Base-by-base conservation (phyloP, 805 yeast species). In the Hanseniaspora clermontiae region DNA sequence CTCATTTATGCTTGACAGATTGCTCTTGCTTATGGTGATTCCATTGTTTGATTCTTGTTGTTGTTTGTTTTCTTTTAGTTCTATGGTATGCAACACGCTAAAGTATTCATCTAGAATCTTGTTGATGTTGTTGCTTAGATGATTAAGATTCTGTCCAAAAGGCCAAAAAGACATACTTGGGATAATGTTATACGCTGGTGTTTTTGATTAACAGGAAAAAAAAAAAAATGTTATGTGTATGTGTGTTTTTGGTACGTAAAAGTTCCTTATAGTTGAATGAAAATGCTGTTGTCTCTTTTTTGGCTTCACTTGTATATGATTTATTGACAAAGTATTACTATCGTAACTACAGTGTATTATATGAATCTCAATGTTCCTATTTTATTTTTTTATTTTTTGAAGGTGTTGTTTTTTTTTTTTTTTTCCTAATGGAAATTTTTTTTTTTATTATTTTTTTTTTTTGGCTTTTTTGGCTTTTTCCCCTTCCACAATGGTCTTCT, bases 161-260 rank as follows among this genome's bases (percentile, higher is more conserved):
- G 75, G 75, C 77, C 77, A 74, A 60, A 70, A 69, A 19, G 77
- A 72, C 77, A 73, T 73, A 29, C 32, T 60, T 19, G 27, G 27
- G 27, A 24, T 24, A 24, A 17, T 5, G 14, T n/a, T 24, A 11
- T 42, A 12, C 8, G 24, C 11, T 32, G 5, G 36, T 32, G 12
- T 9, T 10, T 32, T 32, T 10, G 10, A 11, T 10, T 32, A 32
- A 32, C 36, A 32, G 36, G 12, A 32, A 32, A 32, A 32, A 11
- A 9, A 32, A 32, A 32, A 32, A 32, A 32, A 32, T n/a, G 27
- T 4, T 24, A 24, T 3, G 27, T 24, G 27, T 24, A 5, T 24
- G 27, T 24, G 27, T 24, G 27, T 24, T 24, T 24, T 24, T 24
- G 27, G 27, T 24, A 24, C 27, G 27, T 24, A 24, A 24, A 24